Base-by-base conservation (phyloP, 2,329 filamentous ascomycete species). In the Sarocladium brachiariae region DNA sequence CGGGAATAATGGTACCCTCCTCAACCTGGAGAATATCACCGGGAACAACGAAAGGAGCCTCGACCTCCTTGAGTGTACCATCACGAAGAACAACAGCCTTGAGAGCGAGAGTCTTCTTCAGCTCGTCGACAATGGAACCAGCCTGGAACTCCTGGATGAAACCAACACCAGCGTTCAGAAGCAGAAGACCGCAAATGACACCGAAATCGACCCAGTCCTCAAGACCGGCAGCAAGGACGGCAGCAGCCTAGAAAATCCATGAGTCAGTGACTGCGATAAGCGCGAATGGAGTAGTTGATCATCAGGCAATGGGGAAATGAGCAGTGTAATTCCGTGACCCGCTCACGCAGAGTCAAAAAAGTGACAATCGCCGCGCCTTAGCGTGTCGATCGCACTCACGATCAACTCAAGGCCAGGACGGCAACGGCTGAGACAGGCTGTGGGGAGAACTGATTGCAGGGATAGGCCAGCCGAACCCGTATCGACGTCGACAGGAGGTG, bases 141-240 rank as follows among this genome's bases (percentile, higher is more conserved):
- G 89, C 89, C 70, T 95, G 88, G 70, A 79, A 95, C 72, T 95
- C 89, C 68, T 95, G 89, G 53, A 91, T 75, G 70, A 95, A 95
- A 71, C 89, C 89, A 56, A 95, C 89, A 56, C 71, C 73, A 37
- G 89, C 89, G 73, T 95, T 95, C 57, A 95, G 85, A 57, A 95
- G 67, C 9, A 95, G 78, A 48, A 95, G 77, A 63, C 74, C 89
- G 68, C 86, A 89, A 59, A 95, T 95, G 63, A 95, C 89, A 76
- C 88, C 89, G 63, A 95, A 92, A 74, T 95, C 89, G 57, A 95
- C 86, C 89, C 89, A 95, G 62, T 93, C 87, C 69, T 87, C 70
- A 37, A 95, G 81, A 81, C 87, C 87, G 55, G 86, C 87, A 65
- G 89, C 89, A 53, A 95, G 78, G 63, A 91, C 75, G 59, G 86